phyloP scores from a whole-genome alignment of 768 basidiomycete species.

The Calocera viscosa region DNA sequence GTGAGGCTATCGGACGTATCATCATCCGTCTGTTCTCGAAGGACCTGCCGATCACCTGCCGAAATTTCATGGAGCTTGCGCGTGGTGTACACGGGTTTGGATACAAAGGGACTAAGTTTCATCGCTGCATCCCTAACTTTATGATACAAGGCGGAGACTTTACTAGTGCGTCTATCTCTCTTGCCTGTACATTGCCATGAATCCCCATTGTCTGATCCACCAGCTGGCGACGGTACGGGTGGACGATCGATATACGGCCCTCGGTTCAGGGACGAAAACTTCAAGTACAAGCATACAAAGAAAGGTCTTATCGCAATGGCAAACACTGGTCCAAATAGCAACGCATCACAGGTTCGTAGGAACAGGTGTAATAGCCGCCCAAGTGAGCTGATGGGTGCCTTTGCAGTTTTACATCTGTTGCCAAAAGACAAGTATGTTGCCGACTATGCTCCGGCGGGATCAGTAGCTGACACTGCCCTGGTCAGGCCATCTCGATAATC shows the following conservation, averaged over 20 bases:
- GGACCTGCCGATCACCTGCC: not conserved
- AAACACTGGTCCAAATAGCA: conserved; percentile 1
- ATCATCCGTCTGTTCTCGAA: conserved; percentile 4
- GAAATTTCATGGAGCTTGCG: conserved; percentile 3
- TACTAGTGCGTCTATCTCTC: not conserved
- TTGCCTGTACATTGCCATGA: not conserved
- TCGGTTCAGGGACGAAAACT: not conserved
- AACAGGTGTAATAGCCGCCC: not conserved
- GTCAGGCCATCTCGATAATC: conserved; percentile 29
- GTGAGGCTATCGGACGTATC: not conserved
- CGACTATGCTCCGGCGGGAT: not conserved
- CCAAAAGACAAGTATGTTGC: not conserved
- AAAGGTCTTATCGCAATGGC: conserved; percentile 2
- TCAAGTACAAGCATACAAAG: conserved; percentile 1
- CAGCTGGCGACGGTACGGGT: conserved; percentile 1
- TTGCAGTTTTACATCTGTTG: not conserved
- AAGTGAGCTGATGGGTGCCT: not conserved
- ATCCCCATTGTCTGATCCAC: not conserved
- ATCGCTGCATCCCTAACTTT: conserved; percentile 1
- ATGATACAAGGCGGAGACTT: conserved; percentile 5
- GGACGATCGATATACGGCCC: conserved; percentile 2
- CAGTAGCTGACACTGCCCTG: not conserved
- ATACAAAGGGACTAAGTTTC: conserved; percentile 7
- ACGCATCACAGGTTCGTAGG: not conserved
- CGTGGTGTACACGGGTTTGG: not conserved